phyloP scores from a whole-genome alignment of 768 basidiomycete genomes.

The Tylopilus intermedius region DNA sequence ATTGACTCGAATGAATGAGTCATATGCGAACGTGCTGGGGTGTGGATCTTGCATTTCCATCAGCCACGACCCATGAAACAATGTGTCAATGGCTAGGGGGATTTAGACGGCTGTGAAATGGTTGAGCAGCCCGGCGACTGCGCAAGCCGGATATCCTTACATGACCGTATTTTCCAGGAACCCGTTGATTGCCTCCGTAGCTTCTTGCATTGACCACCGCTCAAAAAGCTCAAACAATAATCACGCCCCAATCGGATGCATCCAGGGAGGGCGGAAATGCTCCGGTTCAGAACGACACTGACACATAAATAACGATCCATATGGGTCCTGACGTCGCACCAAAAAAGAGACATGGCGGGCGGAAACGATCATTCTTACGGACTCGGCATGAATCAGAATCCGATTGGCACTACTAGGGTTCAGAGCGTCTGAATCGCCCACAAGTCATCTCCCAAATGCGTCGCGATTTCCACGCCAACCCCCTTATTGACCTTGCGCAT shows the following conservation, averaged over 20 bases:
- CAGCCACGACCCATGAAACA: too few species aligned
- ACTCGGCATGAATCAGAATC: neutral
- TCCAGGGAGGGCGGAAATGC: conserved; percentile 11
- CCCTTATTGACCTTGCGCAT: conserved; percentile 88
- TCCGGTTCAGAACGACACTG: conserved; percentile 8
- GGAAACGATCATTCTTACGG: neutral
- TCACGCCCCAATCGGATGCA: neutral
- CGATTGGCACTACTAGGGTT: conserved; percentile 3
- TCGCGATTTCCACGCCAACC: conserved; percentile 82
- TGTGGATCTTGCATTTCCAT: conserved; percentile 13
- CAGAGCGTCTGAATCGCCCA: conserved; percentile 69
- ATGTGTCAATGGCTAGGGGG: neutral
- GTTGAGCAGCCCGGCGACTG: neutral
- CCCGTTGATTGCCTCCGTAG: neutral
- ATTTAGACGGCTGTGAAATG: neutral
- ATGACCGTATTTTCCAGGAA: neutral
- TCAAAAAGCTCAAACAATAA: neutral
- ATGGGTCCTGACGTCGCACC: neutral
- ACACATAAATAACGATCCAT: neutral
- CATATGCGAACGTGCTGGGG: conserved; percentile 32
- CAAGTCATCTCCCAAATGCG: conserved; percentile 83
- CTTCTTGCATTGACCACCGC: neutral
- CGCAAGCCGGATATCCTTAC: neutral
- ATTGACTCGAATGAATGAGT: conserved; percentile 48
- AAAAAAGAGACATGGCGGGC: neutral